These are phyloP conservation scores for Diospyros lotus DNA, from an alignment of 148 eudicot genomes.

Conservation along the genomic window DNA sequence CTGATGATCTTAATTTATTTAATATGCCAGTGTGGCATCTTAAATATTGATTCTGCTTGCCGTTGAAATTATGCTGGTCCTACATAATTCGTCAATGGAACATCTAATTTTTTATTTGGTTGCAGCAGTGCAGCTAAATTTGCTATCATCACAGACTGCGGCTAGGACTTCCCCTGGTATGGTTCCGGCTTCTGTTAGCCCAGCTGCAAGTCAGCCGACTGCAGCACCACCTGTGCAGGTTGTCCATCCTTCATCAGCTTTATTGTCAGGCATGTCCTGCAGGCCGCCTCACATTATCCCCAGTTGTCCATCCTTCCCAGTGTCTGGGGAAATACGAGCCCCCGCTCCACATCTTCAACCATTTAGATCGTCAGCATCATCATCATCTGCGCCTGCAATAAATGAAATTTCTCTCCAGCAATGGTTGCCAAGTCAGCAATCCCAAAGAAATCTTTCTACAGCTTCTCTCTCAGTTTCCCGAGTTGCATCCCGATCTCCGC, in stretches of 20 bases:
- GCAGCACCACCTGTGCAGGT: conserved; percentile 23
- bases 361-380: conserved; percentile 28
- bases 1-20: neutral
- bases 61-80: neutral
- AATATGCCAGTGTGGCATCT: neutral
- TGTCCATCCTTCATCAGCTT: conserved; percentile 25
- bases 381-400: conserved; percentile 18
- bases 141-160: conserved; percentile 15
- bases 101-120: conserved; percentile 3
- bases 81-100: neutral
- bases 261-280: conserved; percentile 20
- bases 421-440: conserved; percentile 18
- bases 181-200: conserved; percentile 17
- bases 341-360: conserved; percentile 54
- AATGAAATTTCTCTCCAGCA: conserved; percentile 10
- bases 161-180: conserved; percentile 19
- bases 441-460: conserved; percentile 11
- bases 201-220: conserved; percentile 23
- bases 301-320: conserved; percentile 23
- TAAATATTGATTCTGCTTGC: neutral
- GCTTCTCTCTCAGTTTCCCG: conserved; percentile 17
- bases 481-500: conserved; percentile 5
- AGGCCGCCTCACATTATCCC: conserved; percentile 34
- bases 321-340: conserved; percentile 34
- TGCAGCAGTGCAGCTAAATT: conserved; percentile 38